A percentile compares a stretch with the other conserved stretches of the same genome.
These are phyloP conservation scores for Ogataea pignaliae DNA, from an alignment of 805 yeast genomes.

Conservation along the genomic window DNA sequence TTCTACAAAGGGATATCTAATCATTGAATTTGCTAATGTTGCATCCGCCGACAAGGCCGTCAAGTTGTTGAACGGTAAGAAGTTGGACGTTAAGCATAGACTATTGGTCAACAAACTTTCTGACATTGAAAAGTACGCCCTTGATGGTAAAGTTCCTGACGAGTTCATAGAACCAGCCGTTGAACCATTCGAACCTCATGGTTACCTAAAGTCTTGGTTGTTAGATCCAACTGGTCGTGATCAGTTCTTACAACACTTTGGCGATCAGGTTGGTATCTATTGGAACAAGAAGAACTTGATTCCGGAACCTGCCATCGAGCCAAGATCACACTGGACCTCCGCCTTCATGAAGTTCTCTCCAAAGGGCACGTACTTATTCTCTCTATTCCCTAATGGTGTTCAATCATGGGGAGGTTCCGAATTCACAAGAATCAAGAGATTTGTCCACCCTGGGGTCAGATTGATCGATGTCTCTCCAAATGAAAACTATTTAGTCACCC, in stretches of 20 bases:
- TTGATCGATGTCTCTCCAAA: constrained; percentile 88
- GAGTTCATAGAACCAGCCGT: constrained; percentile 68
- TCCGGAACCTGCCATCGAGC: constrained; percentile 74
- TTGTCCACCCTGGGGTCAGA: constrained; percentile 84
- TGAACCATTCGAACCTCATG: constrained; percentile 69
- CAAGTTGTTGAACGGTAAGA: constrained; percentile 77
- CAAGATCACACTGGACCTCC: constrained; percentile 82
- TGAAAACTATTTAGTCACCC: constrained; percentile 85
- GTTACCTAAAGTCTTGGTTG: constrained; percentile 86
- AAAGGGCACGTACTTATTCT: constrained; percentile 81
- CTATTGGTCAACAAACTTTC: constrained; percentile 75
- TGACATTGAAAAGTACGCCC: constrained; percentile 77
- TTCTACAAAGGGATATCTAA: constrained; percentile 79
- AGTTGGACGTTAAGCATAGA: constrained; percentile 90
- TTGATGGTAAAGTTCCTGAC: constrained; percentile 54
- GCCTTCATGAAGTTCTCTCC: constrained; percentile 89
- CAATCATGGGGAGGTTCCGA: constrained; percentile 93
- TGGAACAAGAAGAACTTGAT: constrained; percentile 73
- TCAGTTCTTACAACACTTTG: constrained; percentile 76
- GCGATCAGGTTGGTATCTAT: constrained; percentile 75
- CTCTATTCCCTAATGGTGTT: constrained; percentile 91
- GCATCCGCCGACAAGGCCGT: constrained; percentile 75
- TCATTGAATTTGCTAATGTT: constrained; percentile 71
- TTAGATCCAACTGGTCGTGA: constrained; percentile 87
- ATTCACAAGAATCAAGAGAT: constrained; percentile 69